Evolutionary conservation across 768 basidiomycete genomes (phyloP).

Genomic region (Kwoniella sp.): DNA sequence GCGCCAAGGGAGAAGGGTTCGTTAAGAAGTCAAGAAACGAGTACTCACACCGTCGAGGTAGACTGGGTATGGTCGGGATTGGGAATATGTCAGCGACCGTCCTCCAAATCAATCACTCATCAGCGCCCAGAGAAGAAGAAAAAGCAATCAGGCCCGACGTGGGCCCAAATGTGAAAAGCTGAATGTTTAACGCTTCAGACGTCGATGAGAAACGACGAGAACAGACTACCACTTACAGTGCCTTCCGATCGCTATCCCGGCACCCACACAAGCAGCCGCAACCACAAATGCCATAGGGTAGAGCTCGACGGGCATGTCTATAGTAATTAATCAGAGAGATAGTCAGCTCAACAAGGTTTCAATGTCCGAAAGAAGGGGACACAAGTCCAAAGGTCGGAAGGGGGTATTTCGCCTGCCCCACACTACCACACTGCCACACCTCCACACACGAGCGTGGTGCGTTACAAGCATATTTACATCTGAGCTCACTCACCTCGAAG

Average conservation of each 20-base stretch:
- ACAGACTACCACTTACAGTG: slow-evolving; percentile 33
- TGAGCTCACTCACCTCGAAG: slow-evolving; percentile 36
- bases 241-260: slow-evolving; percentile 40
- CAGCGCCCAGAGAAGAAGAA: too few species aligned
- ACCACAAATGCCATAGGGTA: slow-evolving; percentile 55
- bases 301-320: slow-evolving; percentile 54
- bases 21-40: too few species aligned
- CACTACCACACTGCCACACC: too few species aligned
- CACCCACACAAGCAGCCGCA: slow-evolving; percentile 49
- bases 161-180: too few species aligned
- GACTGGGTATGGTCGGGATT: slow-evolving; percentile 23
- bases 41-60: slow-evolving; percentile 50
- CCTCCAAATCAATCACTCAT: too few species aligned
- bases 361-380: background rate
- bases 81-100: background rate
- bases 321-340: background rate
- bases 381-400: background rate
- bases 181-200: too few species aligned
- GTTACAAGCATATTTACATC: too few species aligned
- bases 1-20: too few species aligned
- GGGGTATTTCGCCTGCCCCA: too few species aligned
- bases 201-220: background rate
- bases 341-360: slow-evolving; percentile 2
- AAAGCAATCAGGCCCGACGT: too few species aligned
- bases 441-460: too few species aligned